phyloP scores from a whole-genome alignment of 441 rosid species.

The Breynia disticha region DNA sequence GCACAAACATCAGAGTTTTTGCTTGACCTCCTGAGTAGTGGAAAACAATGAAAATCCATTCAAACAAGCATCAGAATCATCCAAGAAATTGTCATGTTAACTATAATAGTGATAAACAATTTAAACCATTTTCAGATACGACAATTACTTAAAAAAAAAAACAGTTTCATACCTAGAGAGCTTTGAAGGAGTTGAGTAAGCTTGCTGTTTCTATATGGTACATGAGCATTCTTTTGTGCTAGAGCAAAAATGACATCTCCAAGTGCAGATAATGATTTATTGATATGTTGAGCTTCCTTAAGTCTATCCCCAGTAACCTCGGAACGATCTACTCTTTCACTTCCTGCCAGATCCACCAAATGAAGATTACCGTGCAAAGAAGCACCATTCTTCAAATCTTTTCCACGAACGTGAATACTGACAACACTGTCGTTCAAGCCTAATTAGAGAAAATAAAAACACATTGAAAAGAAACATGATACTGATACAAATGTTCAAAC shows the following conservation, averaged over 20 bases:
- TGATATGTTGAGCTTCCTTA: slow-evolving; percentile 85
- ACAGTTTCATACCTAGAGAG: slow-evolving; percentile 54
- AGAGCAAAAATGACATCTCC: slow-evolving; percentile 93
- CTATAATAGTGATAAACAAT: not conserved
- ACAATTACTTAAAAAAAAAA: not conserved
- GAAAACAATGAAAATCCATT: slow-evolving; percentile 8
- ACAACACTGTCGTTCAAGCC: slow-evolving; percentile 49
- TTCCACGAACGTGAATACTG: slow-evolving; percentile 76
- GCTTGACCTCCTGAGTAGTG: slow-evolving; percentile 76
- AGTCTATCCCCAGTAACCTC: slow-evolving; percentile 93
- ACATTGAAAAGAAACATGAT: not conserved
- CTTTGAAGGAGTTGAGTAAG: slow-evolving; percentile 96
- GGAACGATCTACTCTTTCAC: slow-evolving; percentile 90
- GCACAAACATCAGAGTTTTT: slow-evolving; percentile 92
- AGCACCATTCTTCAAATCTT: slow-evolving; percentile 53
- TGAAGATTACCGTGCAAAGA: slow-evolving; percentile 68
- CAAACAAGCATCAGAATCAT: not conserved
- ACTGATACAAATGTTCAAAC: not conserved
- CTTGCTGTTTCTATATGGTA: slow-evolving; percentile 94
- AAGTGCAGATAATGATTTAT: slow-evolving; percentile 89
- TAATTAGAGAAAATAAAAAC: slow-evolving; percentile 7
- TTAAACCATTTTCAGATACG: not conserved
- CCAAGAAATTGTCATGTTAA: not conserved
- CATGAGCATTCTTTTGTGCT: slow-evolving; percentile 78
- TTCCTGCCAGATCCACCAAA: slow-evolving; percentile 93